Conservation (phyloP, 2,329 filamentous ascomycete genomes). For the Neocucurbitaria cava region DNA sequence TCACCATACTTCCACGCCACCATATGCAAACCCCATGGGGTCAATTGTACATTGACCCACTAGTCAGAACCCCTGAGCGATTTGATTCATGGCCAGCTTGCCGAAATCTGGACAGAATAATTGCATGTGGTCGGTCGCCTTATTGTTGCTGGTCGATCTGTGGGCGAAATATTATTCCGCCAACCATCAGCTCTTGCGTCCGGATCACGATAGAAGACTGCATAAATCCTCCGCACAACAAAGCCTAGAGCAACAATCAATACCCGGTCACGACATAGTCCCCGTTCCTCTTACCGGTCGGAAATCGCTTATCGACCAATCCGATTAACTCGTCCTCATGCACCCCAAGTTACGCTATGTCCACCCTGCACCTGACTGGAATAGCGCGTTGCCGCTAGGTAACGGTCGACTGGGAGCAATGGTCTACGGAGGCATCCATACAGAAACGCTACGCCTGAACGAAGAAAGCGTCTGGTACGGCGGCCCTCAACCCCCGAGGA, state of each 20-base stretch:
- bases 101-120: conserved; percentile 2
- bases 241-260: conserved; percentile 5
- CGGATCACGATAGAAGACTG: conserved; percentile 7
- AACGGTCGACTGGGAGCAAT: conserved; percentile 58
- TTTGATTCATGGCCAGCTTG: background rate
- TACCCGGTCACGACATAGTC: background rate
- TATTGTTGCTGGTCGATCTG: conserved; percentile 2
- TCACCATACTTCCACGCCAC: background rate
- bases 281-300: conserved; percentile 9
- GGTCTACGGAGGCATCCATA: conserved; percentile 54
- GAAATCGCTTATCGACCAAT: conserved; percentile 9
- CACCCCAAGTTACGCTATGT: conserved; percentile 13
- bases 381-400: conserved; percentile 56
- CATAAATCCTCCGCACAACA: conserved; percentile 7
- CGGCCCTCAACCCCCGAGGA: conserved; percentile 29
- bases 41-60: background rate
- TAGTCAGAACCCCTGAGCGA: background rate
- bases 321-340: background rate
- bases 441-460: conserved; percentile 56
- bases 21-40: background rate
- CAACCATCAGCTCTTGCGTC: conserved; percentile 8
- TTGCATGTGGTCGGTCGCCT: too few relatives aligned
- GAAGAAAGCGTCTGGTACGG: conserved; percentile 52
- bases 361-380: conserved; percentile 35
- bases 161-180: conserved; percentile 11